These are phyloP conservation scores for Phyllosticta capitalensis DNA, from an alignment of 2,329 filamentous ascomycete genomes.

Conservation along the genomic window DNA sequence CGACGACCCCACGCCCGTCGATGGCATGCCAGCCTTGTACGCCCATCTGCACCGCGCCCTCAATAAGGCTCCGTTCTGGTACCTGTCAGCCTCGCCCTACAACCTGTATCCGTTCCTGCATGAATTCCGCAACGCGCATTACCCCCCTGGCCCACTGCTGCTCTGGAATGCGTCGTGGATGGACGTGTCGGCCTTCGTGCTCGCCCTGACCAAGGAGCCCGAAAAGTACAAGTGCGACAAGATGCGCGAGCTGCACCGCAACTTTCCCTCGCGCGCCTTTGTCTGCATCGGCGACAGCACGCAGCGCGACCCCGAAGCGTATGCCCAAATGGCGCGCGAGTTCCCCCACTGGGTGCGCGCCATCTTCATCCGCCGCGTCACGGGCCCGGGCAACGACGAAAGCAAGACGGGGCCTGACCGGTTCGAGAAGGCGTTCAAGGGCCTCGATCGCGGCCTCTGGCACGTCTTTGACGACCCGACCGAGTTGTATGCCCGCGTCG, in stretches of 20 bases:
- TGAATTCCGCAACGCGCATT: conserved; percentile 61
- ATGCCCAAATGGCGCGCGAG: conserved; percentile 64
- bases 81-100: conserved; percentile 88
- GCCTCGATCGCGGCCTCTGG: conserved; percentile 63
- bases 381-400: conserved; percentile 62
- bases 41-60: conserved; percentile 48
- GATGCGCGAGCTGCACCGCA: conserved; percentile 66
- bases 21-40: conserved; percentile 82
- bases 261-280: conserved; percentile 71
- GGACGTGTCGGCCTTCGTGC: conserved; percentile 69
- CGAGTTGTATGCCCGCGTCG: conserved; percentile 45
- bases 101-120: conserved; percentile 85
- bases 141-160: conserved; percentile 69
- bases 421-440: conserved; percentile 76
- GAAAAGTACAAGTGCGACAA: conserved; percentile 77
- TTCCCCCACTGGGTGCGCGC: conserved; percentile 69
- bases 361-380: conserved; percentile 80
- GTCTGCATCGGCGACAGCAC: conserved; percentile 86
- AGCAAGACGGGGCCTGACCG: conserved; percentile 57
- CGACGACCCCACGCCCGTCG: conserved; percentile 58
- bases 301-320: conserved; percentile 83
- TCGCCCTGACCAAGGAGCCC: conserved; percentile 69
- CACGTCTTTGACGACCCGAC: conserved; percentile 69
- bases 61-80: conserved; percentile 69
- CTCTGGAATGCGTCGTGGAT: conserved; percentile 81